Evolutionary conservation across 768 basidiomycete species (phyloP).

Genomic region (Calocera cornea): DNA sequence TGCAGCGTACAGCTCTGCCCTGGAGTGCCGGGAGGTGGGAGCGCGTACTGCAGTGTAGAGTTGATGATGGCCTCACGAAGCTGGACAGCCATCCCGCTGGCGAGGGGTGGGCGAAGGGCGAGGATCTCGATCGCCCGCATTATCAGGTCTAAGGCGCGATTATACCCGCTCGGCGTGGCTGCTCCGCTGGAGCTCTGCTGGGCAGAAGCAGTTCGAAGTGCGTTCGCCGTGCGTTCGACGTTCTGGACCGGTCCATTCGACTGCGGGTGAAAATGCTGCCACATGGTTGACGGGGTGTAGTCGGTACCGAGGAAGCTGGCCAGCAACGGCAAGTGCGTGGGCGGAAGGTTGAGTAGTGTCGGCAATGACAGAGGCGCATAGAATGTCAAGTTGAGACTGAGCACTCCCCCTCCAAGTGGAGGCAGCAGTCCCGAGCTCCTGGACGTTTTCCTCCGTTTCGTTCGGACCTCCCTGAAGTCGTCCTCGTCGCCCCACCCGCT

Average conservation of each 20-base stretch:
- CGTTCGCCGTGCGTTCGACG: not conserved
- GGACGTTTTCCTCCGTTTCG: slow-evolving; percentile 34
- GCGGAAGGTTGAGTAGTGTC: slow-evolving; percentile 49
- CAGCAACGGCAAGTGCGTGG: slow-evolving; percentile 59
- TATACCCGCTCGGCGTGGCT: not conserved
- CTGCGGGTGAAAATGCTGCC: not conserved
- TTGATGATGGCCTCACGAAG: slow-evolving; percentile 56
- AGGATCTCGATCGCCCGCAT: slow-evolving; percentile 1
- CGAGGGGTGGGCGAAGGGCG: slow-evolving; percentile 1
- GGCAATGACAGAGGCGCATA: slow-evolving; percentile 54
- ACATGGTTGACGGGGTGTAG: slow-evolving; percentile 36
- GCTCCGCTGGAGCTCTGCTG: not conserved
- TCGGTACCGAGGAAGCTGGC: slow-evolving; percentile 74
- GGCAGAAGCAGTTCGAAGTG: not conserved
- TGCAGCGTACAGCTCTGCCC: slow-evolving; percentile 35
- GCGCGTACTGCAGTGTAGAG: slow-evolving; percentile 63
- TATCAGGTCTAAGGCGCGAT: slow-evolving; percentile 11
- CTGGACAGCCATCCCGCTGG: not conserved
- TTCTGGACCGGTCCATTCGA: not conserved
- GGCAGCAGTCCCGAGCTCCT: slow-evolving; percentile 9
- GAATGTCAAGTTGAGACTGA: slow-evolving; percentile 35
- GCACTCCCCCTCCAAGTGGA: slow-evolving; percentile 23
- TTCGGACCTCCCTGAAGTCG: slow-evolving; percentile 48
- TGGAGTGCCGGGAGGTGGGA: slow-evolving; percentile 28
- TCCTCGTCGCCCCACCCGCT: slow-evolving; percentile 27